Conservation (phyloP, 1,139 yeast genomes). For the Meyerozyma smithsonii region DNA sequence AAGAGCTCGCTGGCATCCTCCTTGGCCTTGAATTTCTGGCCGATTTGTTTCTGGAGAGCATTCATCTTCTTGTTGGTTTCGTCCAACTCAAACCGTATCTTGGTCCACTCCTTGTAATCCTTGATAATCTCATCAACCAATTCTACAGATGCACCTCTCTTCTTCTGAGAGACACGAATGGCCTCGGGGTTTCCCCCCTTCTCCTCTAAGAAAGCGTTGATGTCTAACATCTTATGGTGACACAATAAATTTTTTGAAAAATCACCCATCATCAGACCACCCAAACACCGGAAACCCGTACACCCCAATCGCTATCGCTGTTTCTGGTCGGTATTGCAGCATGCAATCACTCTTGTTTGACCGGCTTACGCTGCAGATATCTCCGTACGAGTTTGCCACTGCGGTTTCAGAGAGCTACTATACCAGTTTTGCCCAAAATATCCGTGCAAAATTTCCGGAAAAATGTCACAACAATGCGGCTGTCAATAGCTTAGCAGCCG, state of each 20-base stretch:
- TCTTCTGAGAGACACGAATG: slow-evolving; percentile 83
- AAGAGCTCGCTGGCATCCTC: slow-evolving; percentile 87
- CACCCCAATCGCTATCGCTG: background rate
- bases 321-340: background rate
- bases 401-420: slow-evolving; percentile 40
- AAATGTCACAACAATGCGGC: slow-evolving; percentile 44
- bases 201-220: slow-evolving; percentile 84
- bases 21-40: slow-evolving; percentile 86
- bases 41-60: slow-evolving; percentile 87
- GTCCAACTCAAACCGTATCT: slow-evolving; percentile 87
- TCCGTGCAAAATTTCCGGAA: slow-evolving; percentile 28
- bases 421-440: slow-evolving; percentile 22
- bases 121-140: slow-evolving; percentile 89
- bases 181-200: slow-evolving; percentile 94
- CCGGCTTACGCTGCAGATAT: slow-evolving; percentile 23
- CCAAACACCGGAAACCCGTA: background rate
- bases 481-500: slow-evolving; percentile 66
- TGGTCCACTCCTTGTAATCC: slow-evolving; percentile 91
- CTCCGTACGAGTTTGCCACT: slow-evolving; percentile 32
- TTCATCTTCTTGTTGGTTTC: slow-evolving; percentile 83
- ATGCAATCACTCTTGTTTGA: slow-evolving; percentile 41
- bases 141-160: slow-evolving; percentile 93
- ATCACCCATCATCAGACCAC: background rate
- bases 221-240: slow-evolving; percentile 74
- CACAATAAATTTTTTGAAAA: background rate